Conservation (phyloP, 2,329 filamentous ascomycete species). For the Huntiella savannae region DNA sequence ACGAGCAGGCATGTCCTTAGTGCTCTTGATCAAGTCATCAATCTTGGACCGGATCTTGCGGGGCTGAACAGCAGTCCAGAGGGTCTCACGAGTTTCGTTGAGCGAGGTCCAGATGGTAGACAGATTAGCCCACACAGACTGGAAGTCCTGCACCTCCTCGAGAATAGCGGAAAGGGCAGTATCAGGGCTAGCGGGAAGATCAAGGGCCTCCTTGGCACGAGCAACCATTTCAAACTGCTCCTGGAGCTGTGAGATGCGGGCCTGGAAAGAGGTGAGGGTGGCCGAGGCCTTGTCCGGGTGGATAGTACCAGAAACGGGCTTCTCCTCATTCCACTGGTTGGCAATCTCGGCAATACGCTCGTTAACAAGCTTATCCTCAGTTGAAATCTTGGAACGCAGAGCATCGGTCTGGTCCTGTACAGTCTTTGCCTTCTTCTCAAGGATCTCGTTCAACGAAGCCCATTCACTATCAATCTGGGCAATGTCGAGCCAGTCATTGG, state of each 20-base stretch:
- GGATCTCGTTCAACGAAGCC: slow-evolving; percentile 78
- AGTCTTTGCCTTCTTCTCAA: slow-evolving; percentile 82
- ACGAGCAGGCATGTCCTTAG: slow-evolving; percentile 95
- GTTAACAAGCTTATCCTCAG: slow-evolving; percentile 79
- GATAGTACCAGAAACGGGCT: slow-evolving; percentile 87
- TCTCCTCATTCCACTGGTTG: slow-evolving; percentile 82
- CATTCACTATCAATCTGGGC: slow-evolving; percentile 95
- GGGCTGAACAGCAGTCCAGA: slow-evolving; percentile 92
- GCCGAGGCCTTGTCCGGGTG: slow-evolving; percentile 74
- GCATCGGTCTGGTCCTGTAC: slow-evolving; percentile 94
- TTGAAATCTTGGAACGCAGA: slow-evolving; percentile 79
- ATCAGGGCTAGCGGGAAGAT: slow-evolving; percentile 63
- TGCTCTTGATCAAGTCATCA: slow-evolving; percentile 88
- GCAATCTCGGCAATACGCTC: slow-evolving; percentile 78
- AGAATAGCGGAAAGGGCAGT: slow-evolving; percentile 69
- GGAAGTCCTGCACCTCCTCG: slow-evolving; percentile 96
- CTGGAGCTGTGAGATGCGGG: slow-evolving; percentile 65
- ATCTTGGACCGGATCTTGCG: slow-evolving; percentile 79
- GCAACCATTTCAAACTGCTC: slow-evolving; percentile 84
- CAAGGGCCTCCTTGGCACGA: slow-evolving; percentile 90
- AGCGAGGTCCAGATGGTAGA: slow-evolving; percentile 94
- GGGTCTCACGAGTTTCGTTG: slow-evolving; percentile 75
- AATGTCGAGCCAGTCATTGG: slow-evolving; percentile 82
- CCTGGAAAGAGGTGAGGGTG: slow-evolving; percentile 66
- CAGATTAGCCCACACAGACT: slow-evolving; percentile 91